phyloP scores from a whole-genome alignment of 2,329 filamentous ascomycete species.

The Cladosporium sp. region DNA sequence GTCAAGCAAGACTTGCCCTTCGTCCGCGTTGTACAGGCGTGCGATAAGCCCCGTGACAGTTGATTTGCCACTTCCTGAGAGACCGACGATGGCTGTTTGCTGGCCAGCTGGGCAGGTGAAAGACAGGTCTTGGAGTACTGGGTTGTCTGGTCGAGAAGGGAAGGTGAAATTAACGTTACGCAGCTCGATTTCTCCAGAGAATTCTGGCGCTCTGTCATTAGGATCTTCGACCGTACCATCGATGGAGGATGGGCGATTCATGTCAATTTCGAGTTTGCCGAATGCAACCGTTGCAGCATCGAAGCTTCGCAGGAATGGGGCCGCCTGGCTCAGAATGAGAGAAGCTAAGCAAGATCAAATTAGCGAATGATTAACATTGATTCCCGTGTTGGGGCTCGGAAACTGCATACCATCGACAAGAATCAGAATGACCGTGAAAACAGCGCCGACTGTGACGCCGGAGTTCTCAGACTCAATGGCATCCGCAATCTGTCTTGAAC shows the following conservation, averaged over 20 bases:
- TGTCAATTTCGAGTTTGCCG: constrained; percentile 55
- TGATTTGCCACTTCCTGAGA: constrained; percentile 36
- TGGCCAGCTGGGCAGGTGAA: constrained; percentile 38
- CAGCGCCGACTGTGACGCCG: constrained; percentile 26
- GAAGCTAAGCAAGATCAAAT: constrained; percentile 27
- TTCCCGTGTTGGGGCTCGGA: too few species aligned
- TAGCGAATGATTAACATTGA: too few species aligned
- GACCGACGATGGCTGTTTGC: constrained; percentile 42
- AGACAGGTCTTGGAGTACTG: constrained; percentile 34
- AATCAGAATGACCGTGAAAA: constrained; percentile 31
- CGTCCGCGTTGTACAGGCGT: constrained; percentile 29
- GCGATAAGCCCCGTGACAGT: constrained; percentile 34
- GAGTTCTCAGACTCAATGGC: constrained; percentile 24
- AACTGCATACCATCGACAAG: constrained; percentile 44
- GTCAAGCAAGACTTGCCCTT: constrained; percentile 31
- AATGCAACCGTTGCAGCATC: constrained; percentile 50
- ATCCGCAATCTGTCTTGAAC: constrained; percentile 34
- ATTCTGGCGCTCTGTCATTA: constrained; percentile 22
- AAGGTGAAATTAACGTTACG: constrained; percentile 68
- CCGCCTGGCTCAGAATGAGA: constrained; percentile 43
- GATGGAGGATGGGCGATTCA: constrained; percentile 44
- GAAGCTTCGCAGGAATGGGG: constrained; percentile 48
- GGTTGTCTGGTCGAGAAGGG: constrained; percentile 43
- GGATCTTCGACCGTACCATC: constrained; percentile 31
- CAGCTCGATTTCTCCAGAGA: constrained; percentile 52